Conservation (phyloP, 495 filamentous ascomycete genomes). For the Penicillium paradoxum region DNA sequence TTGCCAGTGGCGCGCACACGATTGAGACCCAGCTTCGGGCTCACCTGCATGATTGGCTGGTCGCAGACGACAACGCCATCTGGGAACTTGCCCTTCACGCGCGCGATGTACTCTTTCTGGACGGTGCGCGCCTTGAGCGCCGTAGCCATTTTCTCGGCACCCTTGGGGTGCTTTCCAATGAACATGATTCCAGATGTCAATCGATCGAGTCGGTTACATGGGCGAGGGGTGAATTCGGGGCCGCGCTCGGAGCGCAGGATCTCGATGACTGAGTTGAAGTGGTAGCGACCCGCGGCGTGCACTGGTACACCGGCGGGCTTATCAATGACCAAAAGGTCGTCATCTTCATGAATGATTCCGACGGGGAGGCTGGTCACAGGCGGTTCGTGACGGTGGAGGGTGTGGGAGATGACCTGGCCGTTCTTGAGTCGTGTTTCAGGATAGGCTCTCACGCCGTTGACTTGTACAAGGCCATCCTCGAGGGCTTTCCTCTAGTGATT, state of each 20-base stretch:
- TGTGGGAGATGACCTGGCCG: slow-evolving; percentile 86
- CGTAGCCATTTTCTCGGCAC: slow-evolving; percentile 66
- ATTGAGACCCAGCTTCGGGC: slow-evolving; percentile 91
- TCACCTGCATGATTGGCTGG: slow-evolving; percentile 88
- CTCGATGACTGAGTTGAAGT: slow-evolving; percentile 89
- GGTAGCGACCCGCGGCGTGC: slow-evolving; percentile 90
- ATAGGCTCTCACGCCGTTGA: slow-evolving; percentile 63
- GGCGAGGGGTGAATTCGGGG: slow-evolving; percentile 64
- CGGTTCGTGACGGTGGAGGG: slow-evolving; percentile 91
- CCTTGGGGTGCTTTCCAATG: slow-evolving; percentile 75
- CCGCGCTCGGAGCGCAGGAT: slow-evolving; percentile 80
- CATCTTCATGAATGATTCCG: slow-evolving; percentile 80
- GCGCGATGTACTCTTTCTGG: slow-evolving; percentile 88
- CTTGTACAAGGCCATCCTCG: slow-evolving; percentile 62
- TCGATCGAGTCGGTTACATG: slow-evolving; percentile 91
- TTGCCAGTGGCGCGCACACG: slow-evolving; percentile 90
- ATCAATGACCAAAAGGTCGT: slow-evolving; percentile 89
- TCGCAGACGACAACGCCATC: slow-evolving; percentile 77
- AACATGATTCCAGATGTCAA: slow-evolving; percentile 98
- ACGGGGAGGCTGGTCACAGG: slow-evolving; percentile 79
- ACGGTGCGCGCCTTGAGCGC: slow-evolving; percentile 73
- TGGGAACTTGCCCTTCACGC: slow-evolving; percentile 88
- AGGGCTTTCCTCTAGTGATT: slow-evolving; percentile 67
- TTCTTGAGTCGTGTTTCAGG: slow-evolving; percentile 62
- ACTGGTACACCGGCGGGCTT: slow-evolving; percentile 94